Percentiles rank a stretch among this genome's conserved stretches.
phyloP scores from a whole-genome alignment of 768 basidiomycete genomes.

The Trametes coccinea region DNA sequence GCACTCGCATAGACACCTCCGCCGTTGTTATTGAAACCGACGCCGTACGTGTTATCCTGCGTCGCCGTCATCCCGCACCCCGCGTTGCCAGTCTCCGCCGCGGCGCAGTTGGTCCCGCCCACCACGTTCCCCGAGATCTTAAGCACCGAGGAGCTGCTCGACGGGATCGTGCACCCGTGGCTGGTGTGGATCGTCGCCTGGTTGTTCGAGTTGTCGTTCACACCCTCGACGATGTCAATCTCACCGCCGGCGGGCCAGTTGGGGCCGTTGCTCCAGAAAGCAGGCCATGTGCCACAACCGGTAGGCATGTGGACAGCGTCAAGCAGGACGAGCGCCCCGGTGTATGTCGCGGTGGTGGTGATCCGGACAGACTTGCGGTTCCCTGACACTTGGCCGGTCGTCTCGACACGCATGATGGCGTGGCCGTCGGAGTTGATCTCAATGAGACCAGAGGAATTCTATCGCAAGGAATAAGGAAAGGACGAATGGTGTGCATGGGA shows the following conservation, averaged over 20 bases:
- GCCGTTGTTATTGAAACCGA: conserved; percentile 74
- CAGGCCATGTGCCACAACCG: conserved; percentile 86
- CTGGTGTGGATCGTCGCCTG: conserved; percentile 83
- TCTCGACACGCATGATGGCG: conserved; percentile 89
- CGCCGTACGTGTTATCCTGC: conserved; percentile 67
- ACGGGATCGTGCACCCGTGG: conserved; percentile 68
- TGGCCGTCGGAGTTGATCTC: conserved; percentile 69
- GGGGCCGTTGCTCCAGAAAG: conserved; percentile 42
- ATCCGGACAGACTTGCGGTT: conserved; percentile 82
- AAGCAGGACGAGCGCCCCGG: conserved; percentile 72
- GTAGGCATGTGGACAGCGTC: conserved; percentile 89
- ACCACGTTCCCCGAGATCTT: conserved; percentile 64
- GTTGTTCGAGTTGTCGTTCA: conserved; percentile 78
- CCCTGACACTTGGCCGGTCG: conserved; percentile 63
- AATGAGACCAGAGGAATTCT: conserved; percentile 61
- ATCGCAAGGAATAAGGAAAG: not conserved
- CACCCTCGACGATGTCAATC: conserved; percentile 86
- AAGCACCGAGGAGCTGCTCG: conserved; percentile 46
- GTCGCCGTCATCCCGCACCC: conserved; percentile 79
- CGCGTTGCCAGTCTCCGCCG: conserved; percentile 63
- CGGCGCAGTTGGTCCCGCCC: conserved; percentile 74
- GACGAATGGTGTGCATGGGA: not conserved
- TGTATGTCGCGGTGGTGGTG: conserved; percentile 58
- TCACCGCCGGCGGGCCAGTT: conserved; percentile 58
- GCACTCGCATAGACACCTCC: conserved; percentile 91